Base-by-base conservation (phyloP, 148 eudicot species). In the Rhododendron molle region DNA sequence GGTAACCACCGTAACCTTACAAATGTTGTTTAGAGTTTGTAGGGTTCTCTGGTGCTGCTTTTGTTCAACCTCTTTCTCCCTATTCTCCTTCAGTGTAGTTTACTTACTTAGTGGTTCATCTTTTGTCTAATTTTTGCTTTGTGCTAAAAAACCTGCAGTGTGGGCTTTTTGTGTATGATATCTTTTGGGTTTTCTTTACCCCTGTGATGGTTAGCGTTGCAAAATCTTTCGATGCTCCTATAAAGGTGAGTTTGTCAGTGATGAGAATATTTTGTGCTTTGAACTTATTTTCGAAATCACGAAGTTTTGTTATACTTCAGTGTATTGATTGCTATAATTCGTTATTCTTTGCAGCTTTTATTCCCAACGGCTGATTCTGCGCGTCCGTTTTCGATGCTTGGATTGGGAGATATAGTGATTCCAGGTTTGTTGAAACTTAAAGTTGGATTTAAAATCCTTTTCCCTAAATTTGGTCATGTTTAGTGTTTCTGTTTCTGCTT, bases 121-220 rank as follows among this genome's bases (percentile, higher is more conserved):
- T 77, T 38, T 44, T 84, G 30, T 47, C 81, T 78, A 34, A 46
- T 74, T 46, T 5, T 11, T 10, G 5, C 12, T 80, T 60, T 34
- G 49, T 77, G 78, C 34, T 83, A 38, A 67, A 46, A 34, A 60
- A 81, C 84, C 82, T 92, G 86, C 95, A 97, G 99, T 94, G 93
- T 86, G 99, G 99, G 65, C 96, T 97, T 77, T 97, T 97, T 86
- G 54, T 97, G 2, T 97, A 97, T 90, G 99, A 97, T 89, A 93
- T 97, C 83, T 97, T 97, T 88, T 97, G 99, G 99, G 99, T 97
- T 30, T 97, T 97, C 91, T 97, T 97, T 84, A 97, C 99, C 50
- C 99, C 99, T 36, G 99, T 97, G 80, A 97, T 97, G 99, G 99
- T 97, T 85, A 95, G 98, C 83, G 99, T 97, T 86, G 98, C 99